Evolutionary conservation across 768 basidiomycete genomes (phyloP).

Genomic region (Favolaschia claudopus): DNA sequence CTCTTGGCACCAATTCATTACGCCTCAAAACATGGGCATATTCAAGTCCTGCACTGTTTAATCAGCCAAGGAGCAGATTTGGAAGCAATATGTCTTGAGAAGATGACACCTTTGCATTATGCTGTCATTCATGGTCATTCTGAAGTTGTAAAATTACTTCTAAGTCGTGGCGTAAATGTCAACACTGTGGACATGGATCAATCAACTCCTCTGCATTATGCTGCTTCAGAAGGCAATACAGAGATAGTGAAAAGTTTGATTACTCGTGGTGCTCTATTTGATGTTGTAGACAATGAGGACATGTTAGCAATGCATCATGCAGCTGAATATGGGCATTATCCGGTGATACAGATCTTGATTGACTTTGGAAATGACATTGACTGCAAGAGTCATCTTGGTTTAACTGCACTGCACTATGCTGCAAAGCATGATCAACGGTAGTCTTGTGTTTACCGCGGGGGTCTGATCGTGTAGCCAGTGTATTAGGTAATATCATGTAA

Average conservation of each 20-base stretch:
- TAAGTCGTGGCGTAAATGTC: not conserved
- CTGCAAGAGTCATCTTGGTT: not conserved
- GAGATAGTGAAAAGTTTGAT: not conserved
- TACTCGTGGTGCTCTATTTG: not conserved
- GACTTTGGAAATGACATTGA: constrained; percentile 9
- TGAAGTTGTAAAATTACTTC: not conserved
- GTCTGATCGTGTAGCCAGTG: no score
- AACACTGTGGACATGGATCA: constrained; percentile 1
- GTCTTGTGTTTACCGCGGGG: no score
- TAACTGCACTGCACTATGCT: constrained; percentile 16
- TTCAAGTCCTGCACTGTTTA: not conserved
- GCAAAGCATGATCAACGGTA: constrained; percentile 1
- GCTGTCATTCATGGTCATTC: constrained; percentile 5
- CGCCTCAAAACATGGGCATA: constrained; percentile 1
- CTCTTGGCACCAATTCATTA: not conserved
- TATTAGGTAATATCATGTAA: no score
- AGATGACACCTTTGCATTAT: constrained; percentile 22
- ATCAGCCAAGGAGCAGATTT: not conserved
- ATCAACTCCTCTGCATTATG: constrained; percentile 17
- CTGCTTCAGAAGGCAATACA: not conserved
- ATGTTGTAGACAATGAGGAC: constrained; percentile 9
- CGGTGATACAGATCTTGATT: not conserved
- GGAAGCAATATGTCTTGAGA: not conserved
- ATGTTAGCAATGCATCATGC: constrained; percentile 16
- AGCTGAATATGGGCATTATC: constrained; percentile 22